These are phyloP conservation scores for Colletotrichum nymphaeae DNA, from an alignment of 2,329 filamentous ascomycete genomes.

Conservation along the genomic window DNA sequence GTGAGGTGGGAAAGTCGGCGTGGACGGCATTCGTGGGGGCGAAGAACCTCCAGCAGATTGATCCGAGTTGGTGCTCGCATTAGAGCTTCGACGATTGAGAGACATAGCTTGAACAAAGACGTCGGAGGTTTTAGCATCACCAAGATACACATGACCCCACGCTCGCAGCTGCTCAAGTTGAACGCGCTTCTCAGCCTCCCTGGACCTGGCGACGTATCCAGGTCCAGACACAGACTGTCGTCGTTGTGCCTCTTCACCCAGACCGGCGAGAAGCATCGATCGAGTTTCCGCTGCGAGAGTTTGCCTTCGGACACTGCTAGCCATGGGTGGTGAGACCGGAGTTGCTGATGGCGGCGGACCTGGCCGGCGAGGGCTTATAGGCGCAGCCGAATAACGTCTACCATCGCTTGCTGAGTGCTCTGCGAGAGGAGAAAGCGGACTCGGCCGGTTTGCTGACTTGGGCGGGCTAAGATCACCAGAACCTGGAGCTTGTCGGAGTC, in stretches of 20 bases:
- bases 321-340: constrained; percentile 33
- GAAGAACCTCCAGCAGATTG: constrained; percentile 12
- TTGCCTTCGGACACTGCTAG: constrained; percentile 36
- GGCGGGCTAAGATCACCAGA: constrained; percentile 27
- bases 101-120: constrained; percentile 57
- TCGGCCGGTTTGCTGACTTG: constrained; percentile 23
- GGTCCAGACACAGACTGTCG: constrained; percentile 40
- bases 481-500: constrained; percentile 37
- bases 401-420: constrained; percentile 5
- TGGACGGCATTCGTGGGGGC: constrained; percentile 13
- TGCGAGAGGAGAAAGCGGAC: constrained; percentile 31
- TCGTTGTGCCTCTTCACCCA: constrained; percentile 38
- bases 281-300: constrained; percentile 45
- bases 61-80: constrained; percentile 36
- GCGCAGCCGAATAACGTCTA: constrained; percentile 20
- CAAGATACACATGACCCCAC: constrained; percentile 55
- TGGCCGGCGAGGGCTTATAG: constrained; percentile 19
- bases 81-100: constrained; percentile 48
- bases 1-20: constrained; percentile 11
- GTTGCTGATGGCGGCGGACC: constrained; percentile 31
- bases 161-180: constrained; percentile 49
- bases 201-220: constrained; percentile 15
- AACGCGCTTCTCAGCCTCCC: constrained; percentile 25
- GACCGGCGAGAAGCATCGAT: constrained; percentile 45
- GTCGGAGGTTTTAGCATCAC: constrained; percentile 54